Percentiles rank a stretch among this genome's conserved stretches.
Evolutionary conservation across 2,329 filamentous ascomycete species (phyloP).

Genomic region (Diplodia intermedia): DNA sequence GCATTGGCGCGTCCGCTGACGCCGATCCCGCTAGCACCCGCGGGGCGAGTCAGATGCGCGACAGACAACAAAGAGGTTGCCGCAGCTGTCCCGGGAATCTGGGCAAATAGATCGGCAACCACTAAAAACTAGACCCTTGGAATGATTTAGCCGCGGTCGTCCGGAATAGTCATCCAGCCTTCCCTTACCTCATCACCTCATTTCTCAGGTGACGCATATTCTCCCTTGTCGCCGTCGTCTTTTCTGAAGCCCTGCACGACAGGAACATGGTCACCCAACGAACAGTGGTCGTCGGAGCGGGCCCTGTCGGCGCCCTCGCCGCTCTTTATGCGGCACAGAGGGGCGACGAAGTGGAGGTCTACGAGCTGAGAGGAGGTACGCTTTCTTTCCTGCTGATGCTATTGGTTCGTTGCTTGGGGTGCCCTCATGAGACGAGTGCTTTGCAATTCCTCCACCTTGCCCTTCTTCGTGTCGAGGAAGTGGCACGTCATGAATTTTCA

Average conservation of each 20-base stretch:
- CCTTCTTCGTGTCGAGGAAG: neutral
- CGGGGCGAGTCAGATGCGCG: constrained; percentile 5
- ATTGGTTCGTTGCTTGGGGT: neutral
- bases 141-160: constrained; percentile 29
- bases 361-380: constrained; percentile 89
- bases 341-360: constrained; percentile 90
- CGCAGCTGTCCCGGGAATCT: neutral
- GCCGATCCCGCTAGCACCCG: constrained; percentile 26
- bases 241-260: neutral
- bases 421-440: neutral
- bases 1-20: constrained; percentile 27
- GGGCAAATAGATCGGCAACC: neutral
- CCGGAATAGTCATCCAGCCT: constrained; percentile 10
- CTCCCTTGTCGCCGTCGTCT: constrained; percentile 21
- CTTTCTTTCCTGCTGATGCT: constrained; percentile 3
- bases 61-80: neutral
- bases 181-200: constrained; percentile 35
- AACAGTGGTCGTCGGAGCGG: constrained; percentile 85
- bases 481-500: constrained; percentile 28
- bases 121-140: neutral
- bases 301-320: constrained; percentile 89
- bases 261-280: constrained; percentile 60
- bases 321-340: constrained; percentile 90
- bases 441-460: neutral
- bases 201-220: constrained; percentile 22